Evolutionary conservation across 306 rosid species (phyloP).

Genomic region (Cucumis hystrix): DNA sequence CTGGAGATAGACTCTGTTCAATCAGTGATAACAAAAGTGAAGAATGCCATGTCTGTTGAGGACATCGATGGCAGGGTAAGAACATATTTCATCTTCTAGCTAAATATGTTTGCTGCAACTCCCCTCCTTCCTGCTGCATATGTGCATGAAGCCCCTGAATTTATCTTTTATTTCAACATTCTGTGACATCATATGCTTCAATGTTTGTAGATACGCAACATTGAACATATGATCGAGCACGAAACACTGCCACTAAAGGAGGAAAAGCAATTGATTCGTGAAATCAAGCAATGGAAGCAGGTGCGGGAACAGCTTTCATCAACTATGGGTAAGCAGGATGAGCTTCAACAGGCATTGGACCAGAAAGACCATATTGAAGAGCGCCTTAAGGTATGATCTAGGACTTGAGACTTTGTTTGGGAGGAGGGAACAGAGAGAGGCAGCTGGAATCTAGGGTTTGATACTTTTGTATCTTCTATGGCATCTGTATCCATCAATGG

Average conservation of each 20-base stretch:
- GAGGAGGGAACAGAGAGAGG: too few species aligned
- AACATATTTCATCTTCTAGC: constrained; percentile 4
- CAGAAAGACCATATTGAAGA: constrained; percentile 51
- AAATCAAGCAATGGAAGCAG: constrained; percentile 68
- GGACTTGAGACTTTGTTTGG: background rate
- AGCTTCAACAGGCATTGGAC: constrained; percentile 37
- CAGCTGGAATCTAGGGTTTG: background rate
- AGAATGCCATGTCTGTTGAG: constrained; percentile 51
- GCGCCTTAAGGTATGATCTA: constrained; percentile 34
- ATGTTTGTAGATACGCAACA: constrained; percentile 41
- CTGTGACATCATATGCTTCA: background rate
- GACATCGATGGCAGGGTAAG: constrained; percentile 63
- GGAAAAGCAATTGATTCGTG: constrained; percentile 66
- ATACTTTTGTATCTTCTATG: background rate
- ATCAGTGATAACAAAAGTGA: constrained; percentile 38
- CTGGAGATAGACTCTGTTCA: constrained; percentile 67
- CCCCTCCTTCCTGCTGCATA: background rate
- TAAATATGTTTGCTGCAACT: background rate
- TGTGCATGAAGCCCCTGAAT: background rate
- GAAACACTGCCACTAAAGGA: constrained; percentile 69
- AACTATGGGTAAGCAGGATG: constrained; percentile 43
- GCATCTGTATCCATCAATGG: background rate
- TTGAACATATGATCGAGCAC: constrained; percentile 65
- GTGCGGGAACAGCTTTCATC: constrained; percentile 50
- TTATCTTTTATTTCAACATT: background rate